Base-by-base conservation (phyloP, 176 grass and related monocot species). In the Phoenix dactylifera region DNA sequence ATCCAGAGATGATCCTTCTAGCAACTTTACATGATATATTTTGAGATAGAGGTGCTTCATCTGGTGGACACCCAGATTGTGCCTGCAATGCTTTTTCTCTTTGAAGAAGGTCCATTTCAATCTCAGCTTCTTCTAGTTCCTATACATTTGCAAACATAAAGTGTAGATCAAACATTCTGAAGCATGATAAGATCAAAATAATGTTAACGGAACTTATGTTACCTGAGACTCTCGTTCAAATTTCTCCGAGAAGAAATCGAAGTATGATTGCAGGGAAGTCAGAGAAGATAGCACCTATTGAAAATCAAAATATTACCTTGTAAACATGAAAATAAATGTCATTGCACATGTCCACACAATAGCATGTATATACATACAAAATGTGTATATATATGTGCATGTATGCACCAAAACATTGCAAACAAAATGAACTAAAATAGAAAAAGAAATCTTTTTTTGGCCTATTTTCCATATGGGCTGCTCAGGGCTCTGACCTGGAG, bases 51-150 rank as follows among this genome's bases (percentile, higher is more conserved):
- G 72, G 44, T 62, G 70, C 16, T 7, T 44, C 69, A 65, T 85
- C 82, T 52, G 67, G 58, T 6, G 54, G 50, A 59, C 50, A 53
- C 9, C 35, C 61, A 17, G 66, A 69, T 69, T 74, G 50, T 50
- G 67, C 79, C 52, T 62, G 49, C 53, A 71, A 52, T 72, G 80
- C 57, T 76, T 71, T 81, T 60, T 90, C 90, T 32, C 72, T 84
- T 76, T 77, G 62, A 77, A 90, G 57, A 82, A 96, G 52, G 64
- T 96, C 91, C 77, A 96, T 63, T 77, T 96, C 91, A 72, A 96
- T 80, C 72, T 96, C 83, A 68, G 86, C 83, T 87, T 96, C 91
- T 81, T 96, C 91, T 62, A 90, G 74, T 71, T 96, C 91, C 91
- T 96, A 80, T 26, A 66, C 30, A 76, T 83, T 66, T 55, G 25